Conservation (phyloP, 805 yeast species). For the Yarrowia sp. region DNA sequence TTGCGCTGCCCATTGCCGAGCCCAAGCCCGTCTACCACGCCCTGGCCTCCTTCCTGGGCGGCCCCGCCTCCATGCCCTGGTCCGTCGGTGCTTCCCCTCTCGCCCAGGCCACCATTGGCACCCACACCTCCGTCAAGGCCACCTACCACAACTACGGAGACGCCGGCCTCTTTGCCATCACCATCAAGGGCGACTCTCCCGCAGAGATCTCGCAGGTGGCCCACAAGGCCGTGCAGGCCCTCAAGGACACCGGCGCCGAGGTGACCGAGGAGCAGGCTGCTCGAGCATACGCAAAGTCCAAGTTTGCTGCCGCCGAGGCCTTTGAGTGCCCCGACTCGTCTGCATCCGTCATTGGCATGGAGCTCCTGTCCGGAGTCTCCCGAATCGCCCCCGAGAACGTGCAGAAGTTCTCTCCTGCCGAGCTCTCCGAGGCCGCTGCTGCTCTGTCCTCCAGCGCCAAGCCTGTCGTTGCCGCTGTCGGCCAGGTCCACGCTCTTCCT, state of each 20-base stretch:
- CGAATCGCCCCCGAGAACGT: slow-evolving; percentile 49
- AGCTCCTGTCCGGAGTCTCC: slow-evolving; percentile 53
- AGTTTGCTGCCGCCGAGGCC: slow-evolving; percentile 62
- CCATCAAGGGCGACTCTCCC: slow-evolving; percentile 66
- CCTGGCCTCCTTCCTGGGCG: slow-evolving; percentile 71
- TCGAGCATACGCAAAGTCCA: slow-evolving; percentile 62
- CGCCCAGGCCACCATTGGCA: slow-evolving; percentile 53
- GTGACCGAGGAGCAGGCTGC: slow-evolving; percentile 52
- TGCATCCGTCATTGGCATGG: slow-evolving; percentile 51
- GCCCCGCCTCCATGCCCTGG: slow-evolving; percentile 60
- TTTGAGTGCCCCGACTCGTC: slow-evolving; percentile 50
- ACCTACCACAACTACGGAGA: slow-evolving; percentile 70
- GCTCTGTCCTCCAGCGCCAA: slow-evolving; percentile 54
- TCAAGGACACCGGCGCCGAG: slow-evolving; percentile 47
- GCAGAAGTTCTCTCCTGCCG: slow-evolving; percentile 43
- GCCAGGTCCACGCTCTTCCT: slow-evolving; percentile 86
- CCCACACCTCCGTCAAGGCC: slow-evolving; percentile 57
- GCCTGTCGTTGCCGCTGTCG: slow-evolving; percentile 87
- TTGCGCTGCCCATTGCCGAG: slow-evolving; percentile 76
- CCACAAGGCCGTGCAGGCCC: slow-evolving; percentile 51
- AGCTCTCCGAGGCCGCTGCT: slow-evolving; percentile 43
- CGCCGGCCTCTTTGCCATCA: slow-evolving; percentile 79
- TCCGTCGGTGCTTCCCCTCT: slow-evolving; percentile 59
- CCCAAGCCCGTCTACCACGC: slow-evolving; percentile 68
- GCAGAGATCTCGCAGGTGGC: slow-evolving; percentile 66